A percentile compares a stretch with the other conserved stretches of the same genome.
phyloP scores from a whole-genome alignment of 176 grass and related monocot genomes.

The Carex littledalei region DNA sequence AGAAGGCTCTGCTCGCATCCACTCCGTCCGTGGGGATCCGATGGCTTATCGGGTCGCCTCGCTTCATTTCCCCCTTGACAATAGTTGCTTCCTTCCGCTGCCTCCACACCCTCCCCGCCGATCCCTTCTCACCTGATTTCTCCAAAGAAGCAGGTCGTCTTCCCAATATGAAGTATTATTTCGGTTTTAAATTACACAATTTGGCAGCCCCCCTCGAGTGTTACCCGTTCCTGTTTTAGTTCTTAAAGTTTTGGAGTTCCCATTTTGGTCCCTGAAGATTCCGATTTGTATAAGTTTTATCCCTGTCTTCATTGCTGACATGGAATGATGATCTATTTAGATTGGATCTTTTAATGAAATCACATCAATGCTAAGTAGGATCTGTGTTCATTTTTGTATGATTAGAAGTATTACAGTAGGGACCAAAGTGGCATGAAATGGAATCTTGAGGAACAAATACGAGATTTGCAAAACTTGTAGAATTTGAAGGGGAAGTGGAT shows the following conservation, averaged over 20 bases:
- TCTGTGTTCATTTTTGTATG: background rate
- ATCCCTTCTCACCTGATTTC: conserved; percentile 46
- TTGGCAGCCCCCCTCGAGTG: background rate
- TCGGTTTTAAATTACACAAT: background rate
- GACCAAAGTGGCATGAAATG: background rate
- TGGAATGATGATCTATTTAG: background rate
- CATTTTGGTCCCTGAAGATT: background rate
- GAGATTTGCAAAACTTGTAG: background rate
- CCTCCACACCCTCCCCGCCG: conserved; percentile 18
- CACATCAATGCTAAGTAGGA: background rate
- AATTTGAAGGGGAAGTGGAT: background rate
- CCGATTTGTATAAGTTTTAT: background rate
- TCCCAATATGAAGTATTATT: background rate
- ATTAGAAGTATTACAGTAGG: background rate
- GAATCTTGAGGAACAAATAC: background rate
- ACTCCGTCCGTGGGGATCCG: background rate
- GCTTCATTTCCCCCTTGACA: conserved; percentile 28
- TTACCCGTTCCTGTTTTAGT: background rate
- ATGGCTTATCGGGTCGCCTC: conserved; percentile 44
- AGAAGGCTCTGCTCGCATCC: conserved; percentile 24
- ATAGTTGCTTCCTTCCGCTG: conserved; percentile 35
- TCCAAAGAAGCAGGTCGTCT: conserved; percentile 34
- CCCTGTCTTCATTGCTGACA: background rate
- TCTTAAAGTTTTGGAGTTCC: background rate
- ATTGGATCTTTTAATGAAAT: background rate